Evolutionary conservation across 345 rosid genomes (phyloP).

Genomic region (Arabidopsis suecica): DNA sequence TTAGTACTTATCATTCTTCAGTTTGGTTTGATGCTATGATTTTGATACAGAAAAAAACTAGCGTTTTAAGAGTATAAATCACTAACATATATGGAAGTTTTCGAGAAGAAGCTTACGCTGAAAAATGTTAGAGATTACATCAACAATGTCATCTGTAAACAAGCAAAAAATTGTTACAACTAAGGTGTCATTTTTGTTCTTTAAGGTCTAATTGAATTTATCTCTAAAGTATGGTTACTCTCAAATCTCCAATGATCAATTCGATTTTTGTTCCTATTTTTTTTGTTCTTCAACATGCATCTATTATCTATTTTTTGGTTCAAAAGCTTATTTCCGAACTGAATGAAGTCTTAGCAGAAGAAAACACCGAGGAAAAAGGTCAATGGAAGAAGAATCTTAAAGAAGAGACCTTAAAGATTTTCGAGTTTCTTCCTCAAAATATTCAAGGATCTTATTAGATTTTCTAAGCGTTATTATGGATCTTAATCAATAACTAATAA

Average conservation of each 20-base stretch:
- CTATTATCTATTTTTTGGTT: slow-evolving; percentile 54
- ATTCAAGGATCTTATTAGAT: too few relatives aligned
- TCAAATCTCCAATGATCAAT: background rate
- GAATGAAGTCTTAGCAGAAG: slow-evolving; percentile 89
- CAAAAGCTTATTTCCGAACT: slow-evolving; percentile 89
- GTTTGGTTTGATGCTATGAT: too few relatives aligned
- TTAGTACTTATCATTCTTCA: too few relatives aligned
- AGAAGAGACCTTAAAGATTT: too few relatives aligned
- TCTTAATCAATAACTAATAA: too few relatives aligned
- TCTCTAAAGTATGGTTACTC: slow-evolving; percentile 77
- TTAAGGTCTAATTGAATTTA: slow-evolving; percentile 97
- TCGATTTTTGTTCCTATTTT: background rate
- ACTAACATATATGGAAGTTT: too few relatives aligned
- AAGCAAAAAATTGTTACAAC: slow-evolving; percentile 51
- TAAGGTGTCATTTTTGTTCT: slow-evolving; percentile 95
- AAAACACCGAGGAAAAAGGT: slow-evolving; percentile 71
- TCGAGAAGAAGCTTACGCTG: too few relatives aligned
- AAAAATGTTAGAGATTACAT: too few relatives aligned
- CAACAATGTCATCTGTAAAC: too few relatives aligned
- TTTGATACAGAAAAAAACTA: slow-evolving; percentile 12
- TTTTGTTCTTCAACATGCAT: slow-evolving; percentile 3
- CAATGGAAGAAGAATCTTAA: slow-evolving; percentile 47
- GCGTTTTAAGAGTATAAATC: too few relatives aligned
- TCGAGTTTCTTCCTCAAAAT: too few relatives aligned
- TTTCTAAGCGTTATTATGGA: too few relatives aligned